Evolutionary conservation across 202 grass and related monocot genomes (phyloP), one percentile per base, ranked within the genome.

Genomic region (Cymbopogon flexuosus): DNA sequence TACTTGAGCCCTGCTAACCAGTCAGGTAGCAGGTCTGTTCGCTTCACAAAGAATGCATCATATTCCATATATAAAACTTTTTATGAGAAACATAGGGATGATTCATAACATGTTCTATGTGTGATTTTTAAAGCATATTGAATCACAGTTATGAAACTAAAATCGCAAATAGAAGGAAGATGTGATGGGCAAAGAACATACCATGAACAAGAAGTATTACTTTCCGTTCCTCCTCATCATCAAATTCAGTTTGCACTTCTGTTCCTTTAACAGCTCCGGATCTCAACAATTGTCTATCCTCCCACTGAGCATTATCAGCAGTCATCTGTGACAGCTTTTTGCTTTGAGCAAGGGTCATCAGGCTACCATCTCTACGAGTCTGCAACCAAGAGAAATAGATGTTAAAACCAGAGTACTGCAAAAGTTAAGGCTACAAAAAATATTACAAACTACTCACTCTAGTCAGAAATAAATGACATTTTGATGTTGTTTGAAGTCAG

Each of bases 171-270:
- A 39, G 72, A 60, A 83, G 30, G 36, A 77, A 69, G 16, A 4
- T 46, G 29, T 47, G 43, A 74, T 15, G 74, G 36, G 49, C 4
- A 54, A 73, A 64, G 9, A 45, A 83, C 59, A 81, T 89, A 98
- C 96, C 96, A 83, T 98, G 96, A 86, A 95, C 96, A 86, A 98
- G 92, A 89, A 98, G 96, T 59, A 98, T 98, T 69, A 98, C 88
- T 98, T 93, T 98, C 54, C 96, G 87, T 78, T 98, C 96, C 13
- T 98, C 96, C 70, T 98, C 96, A 64, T 98, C 96, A 47, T 98
- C 92, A 86, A 98, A 98, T 72, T 98, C 96, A 67, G 90, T 98
- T 79, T 95, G 90, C 29, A 98, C 92, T 78, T 98, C 96, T 36
- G 96, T 95, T 77, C 96, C 96, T 91, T 87, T 90, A 58, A 98